These are phyloP conservation scores for Lasiodiplodia sp. DNA, from an alignment of 2,329 filamentous ascomycete species.

Conservation along the genomic window DNA sequence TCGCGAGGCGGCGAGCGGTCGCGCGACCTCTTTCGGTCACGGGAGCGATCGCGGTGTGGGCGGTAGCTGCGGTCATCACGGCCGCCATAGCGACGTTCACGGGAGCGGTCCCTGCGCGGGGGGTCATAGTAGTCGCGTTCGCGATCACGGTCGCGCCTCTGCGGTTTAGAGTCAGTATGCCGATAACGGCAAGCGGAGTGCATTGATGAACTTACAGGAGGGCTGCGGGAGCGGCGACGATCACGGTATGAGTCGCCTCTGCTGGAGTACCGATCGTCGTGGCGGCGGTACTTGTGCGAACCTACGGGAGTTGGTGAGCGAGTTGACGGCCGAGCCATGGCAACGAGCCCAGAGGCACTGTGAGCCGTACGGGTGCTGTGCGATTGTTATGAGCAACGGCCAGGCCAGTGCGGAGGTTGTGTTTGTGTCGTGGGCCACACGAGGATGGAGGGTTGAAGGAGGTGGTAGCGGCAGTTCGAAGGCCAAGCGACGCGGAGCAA, in stretches of 20 bases:
- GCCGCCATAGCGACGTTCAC: conserved; percentile 57
- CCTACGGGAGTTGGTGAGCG: conserved; percentile 95
- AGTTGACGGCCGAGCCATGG: conserved; percentile 30
- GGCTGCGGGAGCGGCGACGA: conserved; percentile 68
- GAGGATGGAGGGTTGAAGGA: conserved; percentile 4
- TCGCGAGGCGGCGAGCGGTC: conserved; percentile 57
- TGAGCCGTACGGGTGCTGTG: conserved; percentile 28
- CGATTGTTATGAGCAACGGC: conserved; percentile 23
- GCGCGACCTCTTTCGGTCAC: conserved; percentile 70
- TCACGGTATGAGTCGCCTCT: conserved; percentile 45
- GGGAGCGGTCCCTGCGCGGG: conserved; percentile 73
- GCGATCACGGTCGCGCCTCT: conserved; percentile 26
- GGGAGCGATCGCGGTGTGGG: conserved; percentile 66
- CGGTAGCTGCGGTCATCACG: conserved; percentile 72
- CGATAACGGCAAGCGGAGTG: conserved; percentile 1
- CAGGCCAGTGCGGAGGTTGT: background rate
- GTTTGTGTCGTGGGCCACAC: conserved; percentile 4
- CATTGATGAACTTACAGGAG: conserved; percentile 57
- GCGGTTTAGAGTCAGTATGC: background rate
- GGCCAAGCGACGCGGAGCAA: conserved; percentile 24
- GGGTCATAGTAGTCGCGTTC: conserved; percentile 46
- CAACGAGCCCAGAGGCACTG: conserved; percentile 34
- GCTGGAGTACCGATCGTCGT: conserved; percentile 43
- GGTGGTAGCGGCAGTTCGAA: conserved; percentile 5
- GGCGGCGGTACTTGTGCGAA: conserved; percentile 69